Conservation (phyloP, 192 early-diverging fungal species). For the Coemansia sp. region DNA sequence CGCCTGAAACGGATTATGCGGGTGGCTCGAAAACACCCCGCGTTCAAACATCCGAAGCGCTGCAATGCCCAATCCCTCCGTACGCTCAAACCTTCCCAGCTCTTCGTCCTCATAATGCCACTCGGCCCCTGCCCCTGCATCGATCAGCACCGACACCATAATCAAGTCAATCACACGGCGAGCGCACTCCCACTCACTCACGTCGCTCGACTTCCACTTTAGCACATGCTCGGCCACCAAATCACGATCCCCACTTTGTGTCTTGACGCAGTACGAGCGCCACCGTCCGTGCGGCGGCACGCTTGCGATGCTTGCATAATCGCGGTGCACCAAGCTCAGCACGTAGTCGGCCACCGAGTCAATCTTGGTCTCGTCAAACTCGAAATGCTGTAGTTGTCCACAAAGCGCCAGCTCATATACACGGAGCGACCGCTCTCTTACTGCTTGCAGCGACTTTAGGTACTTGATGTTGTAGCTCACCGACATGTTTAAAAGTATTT, state of each 20-base stretch:
- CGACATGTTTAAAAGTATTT: slow-evolving; percentile 10
- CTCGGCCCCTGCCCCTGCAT: slow-evolving; percentile 84
- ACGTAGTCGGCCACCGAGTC: slow-evolving; percentile 68
- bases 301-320: slow-evolving; percentile 61
- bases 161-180: slow-evolving; percentile 81
- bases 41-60: slow-evolving; percentile 79
- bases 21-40: slow-evolving; percentile 72
- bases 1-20: slow-evolving; percentile 61
- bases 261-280: slow-evolving; percentile 69
- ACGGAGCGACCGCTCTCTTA: slow-evolving; percentile 67
- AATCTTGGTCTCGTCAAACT: slow-evolving; percentile 65
- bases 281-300: slow-evolving; percentile 89
- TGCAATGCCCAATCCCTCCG: slow-evolving; percentile 86
- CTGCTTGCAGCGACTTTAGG: slow-evolving; percentile 68
- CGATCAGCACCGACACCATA: slow-evolving; percentile 86
- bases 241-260: slow-evolving; percentile 40
- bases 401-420: slow-evolving; percentile 63
- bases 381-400: slow-evolving; percentile 68
- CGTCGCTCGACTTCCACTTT: slow-evolving; percentile 23
- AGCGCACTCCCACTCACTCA: slow-evolving; percentile 54
- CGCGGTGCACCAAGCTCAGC: slow-evolving; percentile 65
- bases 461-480: slow-evolving; percentile 41
- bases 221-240: slow-evolving; percentile 52
- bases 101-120: slow-evolving; percentile 71
- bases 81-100: slow-evolving; percentile 59